Percentiles rank a stretch among this genome's conserved stretches.
Conservation (phyloP, 2,329 filamentous ascomycete genomes). For the Fusarium nodosum region DNA sequence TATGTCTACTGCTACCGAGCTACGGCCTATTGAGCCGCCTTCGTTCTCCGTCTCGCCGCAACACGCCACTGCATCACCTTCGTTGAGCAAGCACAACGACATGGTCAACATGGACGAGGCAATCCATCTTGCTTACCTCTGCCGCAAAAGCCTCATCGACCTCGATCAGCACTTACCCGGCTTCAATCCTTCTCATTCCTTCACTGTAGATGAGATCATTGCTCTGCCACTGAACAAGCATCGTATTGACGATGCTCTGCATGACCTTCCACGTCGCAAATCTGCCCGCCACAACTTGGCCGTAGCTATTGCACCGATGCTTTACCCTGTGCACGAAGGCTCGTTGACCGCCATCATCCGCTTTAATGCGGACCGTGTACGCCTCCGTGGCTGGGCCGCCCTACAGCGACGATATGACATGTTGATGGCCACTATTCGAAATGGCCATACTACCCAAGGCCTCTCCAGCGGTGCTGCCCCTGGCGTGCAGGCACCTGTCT, state of each 20-base stretch:
- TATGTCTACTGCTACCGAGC: constrained; percentile 54
- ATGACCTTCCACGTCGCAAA: constrained; percentile 55
- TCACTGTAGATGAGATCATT: constrained; percentile 55
- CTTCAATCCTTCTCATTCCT: constrained; percentile 51
- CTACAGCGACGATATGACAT: constrained; percentile 56
- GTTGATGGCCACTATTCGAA: constrained; percentile 51
- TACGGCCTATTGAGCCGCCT: constrained; percentile 44
- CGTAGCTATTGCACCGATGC: constrained; percentile 50
- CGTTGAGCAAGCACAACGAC: constrained; percentile 11
- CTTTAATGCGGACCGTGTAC: constrained; percentile 56
- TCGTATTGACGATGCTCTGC: constrained; percentile 51
- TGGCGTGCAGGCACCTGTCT: constrained; percentile 53
- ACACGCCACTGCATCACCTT: constrained; percentile 1
- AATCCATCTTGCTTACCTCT: constrained; percentile 50
- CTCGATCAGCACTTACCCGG: constrained; percentile 47
- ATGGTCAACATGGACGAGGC: constrained; percentile 49
- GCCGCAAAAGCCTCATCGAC: constrained; percentile 49
- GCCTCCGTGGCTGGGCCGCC: constrained; percentile 54
- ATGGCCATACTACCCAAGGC: constrained; percentile 50
- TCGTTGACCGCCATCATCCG: constrained; percentile 56
- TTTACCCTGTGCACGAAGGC: constrained; percentile 54
- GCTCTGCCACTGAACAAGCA: constrained; percentile 51
- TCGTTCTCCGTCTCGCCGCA: constrained; percentile 26
- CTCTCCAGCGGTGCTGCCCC: constrained; percentile 52
- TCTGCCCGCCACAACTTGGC: constrained; percentile 53